phyloP scores from a whole-genome alignment of 257 asterid genomes.

The Solanum dulcamara region DNA sequence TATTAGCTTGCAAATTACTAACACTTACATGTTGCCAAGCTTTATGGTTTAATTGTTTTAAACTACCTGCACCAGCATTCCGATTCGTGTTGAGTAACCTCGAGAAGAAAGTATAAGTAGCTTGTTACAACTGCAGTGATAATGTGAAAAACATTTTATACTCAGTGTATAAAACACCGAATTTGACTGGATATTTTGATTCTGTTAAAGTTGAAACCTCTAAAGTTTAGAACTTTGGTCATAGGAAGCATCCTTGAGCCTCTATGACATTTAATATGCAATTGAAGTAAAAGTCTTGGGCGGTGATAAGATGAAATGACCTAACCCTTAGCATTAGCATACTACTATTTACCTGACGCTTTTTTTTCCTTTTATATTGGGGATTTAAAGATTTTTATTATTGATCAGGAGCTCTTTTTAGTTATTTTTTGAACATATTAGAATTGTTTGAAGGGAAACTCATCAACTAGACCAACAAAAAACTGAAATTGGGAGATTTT shows the following conservation, averaged over 20 bases:
- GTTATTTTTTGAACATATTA: background rate
- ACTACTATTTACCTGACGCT: background rate
- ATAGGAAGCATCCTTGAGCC: background rate
- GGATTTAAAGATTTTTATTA: background rate
- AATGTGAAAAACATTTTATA: background rate
- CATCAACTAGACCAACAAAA: background rate
- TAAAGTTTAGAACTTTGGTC: background rate
- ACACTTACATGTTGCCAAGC: background rate
- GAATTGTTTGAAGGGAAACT: background rate
- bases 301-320: background rate
- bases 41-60: background rate
- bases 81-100: background rate
- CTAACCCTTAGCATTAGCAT: background rate
- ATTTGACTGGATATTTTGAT: background rate
- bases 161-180: background rate
- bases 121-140: background rate
- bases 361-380: background rate
- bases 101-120: background rate
- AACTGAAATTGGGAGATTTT: background rate
- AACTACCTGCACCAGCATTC: background rate
- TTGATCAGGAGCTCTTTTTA: background rate
- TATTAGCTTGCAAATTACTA: background rate
- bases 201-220: background rate
- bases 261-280: background rate
- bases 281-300: background rate